Evolutionary conservation across 2,329 filamentous ascomycete species (phyloP).

Genomic region (Leptographium flavum): DNA sequence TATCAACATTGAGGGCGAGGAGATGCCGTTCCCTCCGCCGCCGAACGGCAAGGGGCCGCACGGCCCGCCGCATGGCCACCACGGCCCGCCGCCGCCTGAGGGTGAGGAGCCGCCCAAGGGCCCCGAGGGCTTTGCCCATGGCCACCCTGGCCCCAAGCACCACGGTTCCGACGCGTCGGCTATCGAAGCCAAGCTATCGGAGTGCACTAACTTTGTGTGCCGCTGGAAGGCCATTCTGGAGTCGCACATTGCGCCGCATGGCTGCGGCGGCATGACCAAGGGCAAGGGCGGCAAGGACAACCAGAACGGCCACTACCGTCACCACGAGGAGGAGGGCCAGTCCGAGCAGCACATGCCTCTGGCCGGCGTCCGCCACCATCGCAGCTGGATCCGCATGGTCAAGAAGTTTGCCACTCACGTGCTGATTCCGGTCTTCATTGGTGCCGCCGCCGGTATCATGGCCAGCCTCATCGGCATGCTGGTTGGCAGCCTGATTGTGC

Average conservation of each 20-base stretch:
- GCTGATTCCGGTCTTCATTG: constrained; percentile 53
- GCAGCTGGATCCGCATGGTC: constrained; percentile 31
- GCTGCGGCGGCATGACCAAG: constrained; percentile 20
- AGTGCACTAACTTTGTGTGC: constrained; percentile 35
- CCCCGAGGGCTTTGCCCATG: neutral
- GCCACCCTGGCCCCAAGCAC: neutral
- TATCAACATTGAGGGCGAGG: constrained; percentile 21
- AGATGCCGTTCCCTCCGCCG: neutral
- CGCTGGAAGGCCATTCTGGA: constrained; percentile 37
- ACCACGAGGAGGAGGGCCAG: constrained; percentile 8
- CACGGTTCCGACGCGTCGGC: neutral
- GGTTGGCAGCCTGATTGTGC: constrained; percentile 46
- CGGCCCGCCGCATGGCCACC: neutral
- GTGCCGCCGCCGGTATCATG: constrained; percentile 52
- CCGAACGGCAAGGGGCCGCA: neutral
- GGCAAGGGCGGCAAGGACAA: neutral
- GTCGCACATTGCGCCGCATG: constrained; percentile 25
- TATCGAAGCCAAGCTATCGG: constrained; percentile 15
- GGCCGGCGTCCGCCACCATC: constrained; percentile 14
- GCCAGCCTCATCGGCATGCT: constrained; percentile 56
- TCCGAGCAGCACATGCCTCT: constrained; percentile 7
- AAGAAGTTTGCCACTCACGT: constrained; percentile 46
- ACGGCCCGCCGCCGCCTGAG: neutral
- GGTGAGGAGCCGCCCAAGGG: neutral
- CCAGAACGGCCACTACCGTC: constrained; percentile 7